Conservation (phyloP, 352 stramenopile genomes). For the Pythium graminicola region DNA sequence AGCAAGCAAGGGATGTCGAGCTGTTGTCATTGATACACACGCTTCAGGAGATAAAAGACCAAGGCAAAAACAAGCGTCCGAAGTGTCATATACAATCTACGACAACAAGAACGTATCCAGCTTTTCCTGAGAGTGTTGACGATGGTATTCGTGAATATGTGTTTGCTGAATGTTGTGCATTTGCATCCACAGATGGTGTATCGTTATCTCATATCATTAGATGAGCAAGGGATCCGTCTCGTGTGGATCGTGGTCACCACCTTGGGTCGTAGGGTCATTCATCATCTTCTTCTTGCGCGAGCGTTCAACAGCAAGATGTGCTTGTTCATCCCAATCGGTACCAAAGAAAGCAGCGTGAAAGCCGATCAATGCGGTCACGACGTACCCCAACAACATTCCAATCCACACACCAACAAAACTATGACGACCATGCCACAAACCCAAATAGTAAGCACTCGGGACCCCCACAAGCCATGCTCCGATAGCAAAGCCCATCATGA, state of each 20-base stretch:
- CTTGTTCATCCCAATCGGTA: constrained; percentile 41
- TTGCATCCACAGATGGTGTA: no score
- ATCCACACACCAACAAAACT: constrained; percentile 69
- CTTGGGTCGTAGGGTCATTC: not conserved
- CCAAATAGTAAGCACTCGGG: constrained; percentile 63
- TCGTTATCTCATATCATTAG: no score
- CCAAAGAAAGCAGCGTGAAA: constrained; percentile 49
- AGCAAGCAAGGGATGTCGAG: constrained; percentile 49
- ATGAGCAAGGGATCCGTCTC: constrained; percentile 19
- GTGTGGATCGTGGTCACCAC: not conserved
- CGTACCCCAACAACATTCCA: constrained; percentile 64
- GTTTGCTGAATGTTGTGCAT: constrained; percentile 39
- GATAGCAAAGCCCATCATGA: constrained; percentile 48
- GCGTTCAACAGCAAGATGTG: not conserved
- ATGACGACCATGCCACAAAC: constrained; percentile 26
- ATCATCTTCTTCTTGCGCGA: constrained; percentile 16
- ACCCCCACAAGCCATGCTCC: constrained; percentile 77
- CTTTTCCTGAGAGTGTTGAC: constrained; percentile 17
- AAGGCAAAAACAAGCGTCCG: constrained; percentile 24
- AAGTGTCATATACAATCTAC: constrained; percentile 17
- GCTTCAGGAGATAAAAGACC: constrained; percentile 57
- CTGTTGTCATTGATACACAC: constrained; percentile 58
- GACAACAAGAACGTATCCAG: constrained; percentile 18
- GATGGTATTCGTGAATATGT: constrained; percentile 30
- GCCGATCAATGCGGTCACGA: constrained; percentile 63